Base-by-base conservation (phyloP, 306 rosid species). In the Acacia confusa region DNA sequence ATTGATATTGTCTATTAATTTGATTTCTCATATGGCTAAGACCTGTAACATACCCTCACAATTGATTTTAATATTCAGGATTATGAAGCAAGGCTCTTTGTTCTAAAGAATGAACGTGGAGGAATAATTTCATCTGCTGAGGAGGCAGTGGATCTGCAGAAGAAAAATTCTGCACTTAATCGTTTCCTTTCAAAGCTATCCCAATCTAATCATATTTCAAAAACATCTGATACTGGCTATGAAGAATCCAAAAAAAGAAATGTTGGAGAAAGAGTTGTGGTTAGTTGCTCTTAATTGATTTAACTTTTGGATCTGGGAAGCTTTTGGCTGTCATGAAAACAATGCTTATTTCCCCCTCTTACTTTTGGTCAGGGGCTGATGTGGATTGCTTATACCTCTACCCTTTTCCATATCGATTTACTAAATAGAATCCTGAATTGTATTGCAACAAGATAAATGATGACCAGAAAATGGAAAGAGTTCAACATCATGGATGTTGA, bases 191-290 rank as follows among this genome's bases (percentile, higher is more conserved):
- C 92, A 89, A 90, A 88, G 74, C 79, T 93, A 57, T 87, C 95
- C 55, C 87, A 87, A 67, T 85, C 90, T 84, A 83, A 79, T 79
- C 85, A 87, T 55, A 88, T 85, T 79, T 84, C 85, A 65, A 74
- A 63, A 10, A 83, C 82, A 52, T 67, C 93, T 73, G 85, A 50
- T 58, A 75, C 43, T 74, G 85, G 70, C 75, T 0, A 76, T 80
- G 89, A 90, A 84, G 92, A 91, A 82, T 85, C 91, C 0, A 85
- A 80, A 76, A 93, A 92, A 85, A 87, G 99, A 90, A 92, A 90
- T 92, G 99, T 74, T 85, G 92, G 94, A 73, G 91, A 93, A 82
- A 95, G 86, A 88, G 93, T 92, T 81, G 88, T 95, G 98, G 98
- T 95, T 64, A 85, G 98, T 88, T 81, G 72, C 75, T 77, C 79